Evolutionary conservation across 2,329 filamentous ascomycete genomes (phyloP).

Genomic region (Diaporthe destruens): DNA sequence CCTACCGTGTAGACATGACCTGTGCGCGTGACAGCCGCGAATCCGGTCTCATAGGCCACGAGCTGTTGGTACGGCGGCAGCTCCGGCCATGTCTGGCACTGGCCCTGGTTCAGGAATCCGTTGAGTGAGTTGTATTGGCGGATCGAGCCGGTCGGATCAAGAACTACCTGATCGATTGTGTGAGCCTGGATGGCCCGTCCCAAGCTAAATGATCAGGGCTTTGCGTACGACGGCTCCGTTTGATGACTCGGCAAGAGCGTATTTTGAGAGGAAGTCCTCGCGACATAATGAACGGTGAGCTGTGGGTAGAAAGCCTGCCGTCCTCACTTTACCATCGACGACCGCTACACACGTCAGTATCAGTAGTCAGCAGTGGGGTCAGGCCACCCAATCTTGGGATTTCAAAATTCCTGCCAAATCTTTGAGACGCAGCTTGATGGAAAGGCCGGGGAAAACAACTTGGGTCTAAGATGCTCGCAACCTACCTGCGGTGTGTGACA

Average conservation of each 20-base stretch:
- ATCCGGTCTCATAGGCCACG: conserved; percentile 63
- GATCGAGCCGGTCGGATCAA: conserved; percentile 43
- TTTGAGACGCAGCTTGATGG: not conserved
- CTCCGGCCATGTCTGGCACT: conserved; percentile 43
- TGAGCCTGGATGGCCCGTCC: conserved; percentile 37
- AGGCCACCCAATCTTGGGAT: not conserved
- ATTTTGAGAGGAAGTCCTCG: conserved; percentile 16
- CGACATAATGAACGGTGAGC: conserved; percentile 32
- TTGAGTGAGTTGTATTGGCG: conserved; percentile 47
- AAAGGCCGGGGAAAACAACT: conserved; percentile 39
- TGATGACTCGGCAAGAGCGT: conserved; percentile 46
- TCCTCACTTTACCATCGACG: conserved; percentile 2
- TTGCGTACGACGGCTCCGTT: conserved; percentile 50
- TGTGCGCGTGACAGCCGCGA: conserved; percentile 58
- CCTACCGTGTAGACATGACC: conserved; percentile 67
- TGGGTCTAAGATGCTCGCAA: not conserved
- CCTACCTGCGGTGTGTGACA: conserved; percentile 63
- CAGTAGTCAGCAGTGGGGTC: not conserved
- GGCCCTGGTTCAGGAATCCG: conserved; percentile 26
- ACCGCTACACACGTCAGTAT: conserved; percentile 13
- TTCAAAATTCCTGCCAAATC: not conserved
- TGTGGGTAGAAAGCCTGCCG: conserved; percentile 43
- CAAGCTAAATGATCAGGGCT: not conserved
- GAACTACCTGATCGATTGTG: conserved; percentile 21
- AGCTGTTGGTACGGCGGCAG: conserved; percentile 54